These are phyloP conservation scores for Phytopythium vexans DNA, from an alignment of 352 stramenopile species.

Conservation along the genomic window DNA sequence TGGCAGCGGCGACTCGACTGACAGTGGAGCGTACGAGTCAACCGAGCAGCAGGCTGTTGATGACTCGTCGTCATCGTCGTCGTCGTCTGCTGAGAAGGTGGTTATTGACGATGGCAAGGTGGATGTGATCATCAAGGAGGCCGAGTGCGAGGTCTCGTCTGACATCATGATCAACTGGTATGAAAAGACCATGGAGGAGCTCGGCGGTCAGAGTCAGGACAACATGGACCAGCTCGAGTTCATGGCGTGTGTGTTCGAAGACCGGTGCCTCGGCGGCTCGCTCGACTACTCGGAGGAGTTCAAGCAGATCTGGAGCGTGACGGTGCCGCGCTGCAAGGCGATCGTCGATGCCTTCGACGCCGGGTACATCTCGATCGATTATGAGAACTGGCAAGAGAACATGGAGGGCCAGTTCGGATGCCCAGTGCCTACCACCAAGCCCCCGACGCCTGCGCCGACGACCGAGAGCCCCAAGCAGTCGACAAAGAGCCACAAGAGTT, in stretches of 20 bases:
- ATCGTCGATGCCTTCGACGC: slow-evolving; percentile 43
- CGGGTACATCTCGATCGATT: slow-evolving; percentile 25
- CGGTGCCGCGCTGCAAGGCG: slow-evolving; percentile 32
- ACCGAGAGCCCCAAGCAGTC: background rate
- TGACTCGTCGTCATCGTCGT: background rate
- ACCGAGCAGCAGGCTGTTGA: background rate
- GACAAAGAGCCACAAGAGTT: slow-evolving; percentile 1
- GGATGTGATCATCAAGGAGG: slow-evolving; percentile 26
- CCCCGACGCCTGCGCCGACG: background rate
- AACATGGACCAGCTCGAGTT: slow-evolving; percentile 44
- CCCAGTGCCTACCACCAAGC: slow-evolving; percentile 18
- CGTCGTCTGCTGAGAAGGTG: slow-evolving; percentile 10
- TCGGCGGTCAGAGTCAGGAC: slow-evolving; percentile 28
- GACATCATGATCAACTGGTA: slow-evolving; percentile 37
- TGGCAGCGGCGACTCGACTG: background rate
- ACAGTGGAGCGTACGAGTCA: background rate
- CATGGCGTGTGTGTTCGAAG: slow-evolving; percentile 49
- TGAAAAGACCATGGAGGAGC: slow-evolving; percentile 20
- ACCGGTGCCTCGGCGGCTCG: slow-evolving; percentile 43
- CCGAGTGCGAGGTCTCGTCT: slow-evolving; percentile 16
- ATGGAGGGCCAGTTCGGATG: slow-evolving; percentile 47
- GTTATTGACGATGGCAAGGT: slow-evolving; percentile 21
- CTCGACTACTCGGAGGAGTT: slow-evolving; percentile 38
- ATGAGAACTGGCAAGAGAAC: slow-evolving; percentile 26
- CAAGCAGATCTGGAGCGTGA: slow-evolving; percentile 37